Conservation (phyloP, 2,329 filamentous ascomycete genomes). For the Sphaerulina vaccinii region DNA sequence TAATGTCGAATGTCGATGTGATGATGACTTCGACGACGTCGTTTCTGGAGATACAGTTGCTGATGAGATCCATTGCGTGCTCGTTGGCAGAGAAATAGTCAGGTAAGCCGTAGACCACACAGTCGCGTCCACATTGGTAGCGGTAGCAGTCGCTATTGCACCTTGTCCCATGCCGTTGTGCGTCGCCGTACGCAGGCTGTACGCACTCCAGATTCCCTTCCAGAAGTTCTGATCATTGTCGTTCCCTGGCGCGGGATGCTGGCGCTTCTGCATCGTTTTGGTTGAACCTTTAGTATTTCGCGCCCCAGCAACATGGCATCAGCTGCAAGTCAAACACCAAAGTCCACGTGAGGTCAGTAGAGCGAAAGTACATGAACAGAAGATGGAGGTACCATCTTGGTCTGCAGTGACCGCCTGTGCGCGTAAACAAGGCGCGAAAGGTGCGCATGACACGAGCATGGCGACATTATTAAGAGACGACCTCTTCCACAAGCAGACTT, state of each 20-base stretch:
- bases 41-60: not conserved
- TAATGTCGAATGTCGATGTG: not conserved
- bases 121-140: not conserved
- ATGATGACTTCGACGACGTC: not conserved
- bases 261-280: not conserved
- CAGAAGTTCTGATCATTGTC: not conserved
- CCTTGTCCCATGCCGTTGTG: not conserved
- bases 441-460: not conserved
- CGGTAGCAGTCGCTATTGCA: slow-evolving; percentile 1
- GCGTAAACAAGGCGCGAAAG: not conserved
- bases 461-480: not conserved
- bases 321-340: not conserved
- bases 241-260: not conserved
- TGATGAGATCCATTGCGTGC: not conserved
- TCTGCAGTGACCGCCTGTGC: not conserved
- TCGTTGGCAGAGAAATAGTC: slow-evolving; percentile 2
- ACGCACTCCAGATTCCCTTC: not conserved
- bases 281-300: not conserved
- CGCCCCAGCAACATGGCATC: not conserved
- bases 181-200: not conserved
- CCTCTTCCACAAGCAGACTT: not conserved
- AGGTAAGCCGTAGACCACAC: slow-evolving; percentile 10
- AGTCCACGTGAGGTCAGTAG: not conserved
- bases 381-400: not conserved
- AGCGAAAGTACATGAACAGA: not conserved